Evolutionary conservation across 225 moss, liverwort and hornwort species (phyloP), one percentile per base, ranked within the genome.

Genomic region (Neckera pumila): DNA sequence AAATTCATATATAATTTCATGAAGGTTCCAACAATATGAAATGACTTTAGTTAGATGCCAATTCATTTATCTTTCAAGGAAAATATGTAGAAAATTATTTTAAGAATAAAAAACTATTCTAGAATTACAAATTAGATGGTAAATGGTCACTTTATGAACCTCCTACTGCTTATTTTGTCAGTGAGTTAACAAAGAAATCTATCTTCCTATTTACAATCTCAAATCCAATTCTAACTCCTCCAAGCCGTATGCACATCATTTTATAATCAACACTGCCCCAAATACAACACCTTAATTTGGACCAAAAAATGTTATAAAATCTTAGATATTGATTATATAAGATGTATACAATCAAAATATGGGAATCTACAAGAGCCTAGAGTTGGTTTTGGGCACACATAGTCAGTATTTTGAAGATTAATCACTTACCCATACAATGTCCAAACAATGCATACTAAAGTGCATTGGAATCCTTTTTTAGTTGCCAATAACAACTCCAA

Each of bases 221-320:
- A 74, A 47, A 47, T 47, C 47, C 2, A 47, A 30, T 45, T 17
- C 8, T 74, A 9, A 17, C 47, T 16, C 18, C 4, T 30, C 18
- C 1, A 30, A 30, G 3, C n/a, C n/a, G 11, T 30, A 7, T 17
- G 6, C 0, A 27, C 30, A 45, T 6, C 3, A n/a, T n/a, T n/a
- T n/a, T 73, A 30, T 47, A 74, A 17, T 47, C 6, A 30, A 31
- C 18, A 74, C 0, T 47, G 1, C 2, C 3, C 7, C 1, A 19
- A 73, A 18, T 47, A 12, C 2, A 19, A 31, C 1, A 7, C 31
- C 6, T 47, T 31, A 31, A 19, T 25, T 47, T 47, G 1, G 7
- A 31, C 10, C 5, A 9, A 72, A 70, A 40, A 27, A 43, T 1
- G 0, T 72, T 5, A 73, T 6, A 45, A 45, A 72, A 30, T 11